Evolutionary conservation across 2,329 filamentous ascomycete species (phyloP), one percentile per base, ranked within the genome.

Genomic region (Arthrobotrys pseudoclavata): DNA sequence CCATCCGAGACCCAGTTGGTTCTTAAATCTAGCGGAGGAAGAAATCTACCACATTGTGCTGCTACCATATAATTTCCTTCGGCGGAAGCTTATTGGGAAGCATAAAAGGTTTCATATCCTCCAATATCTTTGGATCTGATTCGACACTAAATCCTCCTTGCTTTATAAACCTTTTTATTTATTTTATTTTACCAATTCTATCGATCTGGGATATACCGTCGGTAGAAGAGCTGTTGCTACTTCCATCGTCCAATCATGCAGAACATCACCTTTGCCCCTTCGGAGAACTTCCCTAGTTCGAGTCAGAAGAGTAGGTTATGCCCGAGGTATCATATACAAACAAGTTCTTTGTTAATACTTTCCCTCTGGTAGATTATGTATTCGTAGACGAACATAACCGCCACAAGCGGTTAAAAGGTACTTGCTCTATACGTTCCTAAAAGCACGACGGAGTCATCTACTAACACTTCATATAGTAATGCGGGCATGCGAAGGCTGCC

Each of bases 311-410:
- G 79, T 70, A 79, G 37, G 67, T 70, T 29, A 26, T 64, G 26
- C 4, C 26, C 60, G 26, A 18, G 18, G 26, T 37, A 50, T 34
- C 22, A 53, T 57, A 31, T 53, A 29, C 48, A 15, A 4, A 24
- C 6, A 22, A 29, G 80, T 82, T 79, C 83, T 79, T 57, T 42
- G 48, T 26, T 71, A 62, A 70, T 42, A 62, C 12, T 20, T 31
- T 26, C 20, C 29, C 13, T 4, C 26, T n/a, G 20, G 66, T 83
- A 97, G 94, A 97, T 84, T 98, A 97, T 92, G 96, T 98, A 82
- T 98, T 98, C 83, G 96, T 98, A 72, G 95, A 98, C 84, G 95
- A 98, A 84, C 96, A 98, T 85, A 98, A 98, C 86, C 91, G 96
- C 80, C 96, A 98, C 85, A 98, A 98, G 85, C 90, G 95, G 81